Conservation (phyloP, 1,139 yeast genomes). For the Lodderomyces metapsilosis region DNA sequence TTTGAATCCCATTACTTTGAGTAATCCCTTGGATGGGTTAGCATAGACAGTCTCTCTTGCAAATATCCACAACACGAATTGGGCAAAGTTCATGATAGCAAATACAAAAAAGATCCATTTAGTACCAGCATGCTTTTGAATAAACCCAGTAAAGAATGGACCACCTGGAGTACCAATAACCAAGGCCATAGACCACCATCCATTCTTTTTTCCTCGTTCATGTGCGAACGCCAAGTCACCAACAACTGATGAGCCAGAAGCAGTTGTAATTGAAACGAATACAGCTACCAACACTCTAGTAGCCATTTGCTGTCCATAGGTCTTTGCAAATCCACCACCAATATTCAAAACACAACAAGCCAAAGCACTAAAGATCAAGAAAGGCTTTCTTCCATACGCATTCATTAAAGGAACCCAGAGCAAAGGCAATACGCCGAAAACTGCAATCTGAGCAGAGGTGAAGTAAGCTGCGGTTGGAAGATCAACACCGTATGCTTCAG, state of each 20-base stretch:
- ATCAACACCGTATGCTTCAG: constrained; percentile 13
- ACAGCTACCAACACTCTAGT: constrained; percentile 16
- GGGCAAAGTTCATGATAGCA: constrained; percentile 17
- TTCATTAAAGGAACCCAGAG: constrained; percentile 20
- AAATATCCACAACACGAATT: constrained; percentile 13
- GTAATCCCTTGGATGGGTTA: constrained; percentile 2
- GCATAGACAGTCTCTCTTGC: constrained; percentile 16
- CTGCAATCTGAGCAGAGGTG: constrained; percentile 17
- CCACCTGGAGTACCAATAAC: constrained; percentile 18
- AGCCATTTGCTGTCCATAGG: constrained; percentile 19
- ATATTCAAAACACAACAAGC: constrained; percentile 15
- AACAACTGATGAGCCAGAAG: constrained; percentile 17
- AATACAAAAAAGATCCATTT: constrained; percentile 16
- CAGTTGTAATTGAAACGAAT: constrained; percentile 16
- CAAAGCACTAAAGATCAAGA: constrained; percentile 13
- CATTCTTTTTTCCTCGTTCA: constrained; percentile 19
- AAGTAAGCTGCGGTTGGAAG: constrained; percentile 17
- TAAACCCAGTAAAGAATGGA: constrained; percentile 18
- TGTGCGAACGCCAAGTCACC: constrained; percentile 17
- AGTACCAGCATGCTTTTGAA: constrained; percentile 15
- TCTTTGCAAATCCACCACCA: constrained; percentile 17
- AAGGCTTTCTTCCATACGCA: constrained; percentile 15
- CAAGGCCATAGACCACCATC: constrained; percentile 19
- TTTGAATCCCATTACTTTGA: constrained; percentile 9
- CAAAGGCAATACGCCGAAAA: constrained; percentile 16